These are phyloP conservation scores for Lipomyces yamanashiensis DNA, from an alignment of 805 yeast species.

Conservation along the genomic window DNA sequence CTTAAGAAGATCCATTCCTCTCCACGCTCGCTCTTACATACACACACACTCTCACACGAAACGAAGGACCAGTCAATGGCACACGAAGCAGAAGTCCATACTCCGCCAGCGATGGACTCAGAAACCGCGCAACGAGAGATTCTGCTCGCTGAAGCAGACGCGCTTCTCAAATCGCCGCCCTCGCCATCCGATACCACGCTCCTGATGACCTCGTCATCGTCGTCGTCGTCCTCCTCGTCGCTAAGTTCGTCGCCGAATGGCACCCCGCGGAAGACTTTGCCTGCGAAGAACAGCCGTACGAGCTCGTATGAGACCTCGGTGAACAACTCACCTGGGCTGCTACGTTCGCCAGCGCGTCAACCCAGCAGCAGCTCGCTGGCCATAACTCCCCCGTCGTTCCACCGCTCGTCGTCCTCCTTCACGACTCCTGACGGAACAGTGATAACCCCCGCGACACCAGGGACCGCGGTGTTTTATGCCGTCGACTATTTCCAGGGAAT, in stretches of 20 bases:
- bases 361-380: background rate
- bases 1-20: background rate
- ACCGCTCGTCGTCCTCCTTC: background rate
- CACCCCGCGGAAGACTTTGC: background rate
- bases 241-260: background rate
- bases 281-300: background rate
- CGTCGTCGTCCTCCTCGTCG: background rate
- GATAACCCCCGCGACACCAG: background rate
- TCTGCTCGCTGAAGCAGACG: background rate
- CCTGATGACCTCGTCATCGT: background rate
- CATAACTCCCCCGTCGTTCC: background rate
- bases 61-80: background rate
- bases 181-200: background rate
- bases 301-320: background rate
- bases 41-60: background rate
- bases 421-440: background rate
- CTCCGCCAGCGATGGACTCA: background rate
- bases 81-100: background rate
- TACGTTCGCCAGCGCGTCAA: background rate
- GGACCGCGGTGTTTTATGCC: background rate
- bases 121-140: background rate
- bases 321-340: too few species aligned
- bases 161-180: background rate
- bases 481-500: slow-evolving; percentile 10
- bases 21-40: background rate